A percentile compares a stretch with the other conserved stretches of the same genome.
Evolutionary conservation across 768 basidiomycete species (phyloP).

Genomic region (Hericium coralloides): DNA sequence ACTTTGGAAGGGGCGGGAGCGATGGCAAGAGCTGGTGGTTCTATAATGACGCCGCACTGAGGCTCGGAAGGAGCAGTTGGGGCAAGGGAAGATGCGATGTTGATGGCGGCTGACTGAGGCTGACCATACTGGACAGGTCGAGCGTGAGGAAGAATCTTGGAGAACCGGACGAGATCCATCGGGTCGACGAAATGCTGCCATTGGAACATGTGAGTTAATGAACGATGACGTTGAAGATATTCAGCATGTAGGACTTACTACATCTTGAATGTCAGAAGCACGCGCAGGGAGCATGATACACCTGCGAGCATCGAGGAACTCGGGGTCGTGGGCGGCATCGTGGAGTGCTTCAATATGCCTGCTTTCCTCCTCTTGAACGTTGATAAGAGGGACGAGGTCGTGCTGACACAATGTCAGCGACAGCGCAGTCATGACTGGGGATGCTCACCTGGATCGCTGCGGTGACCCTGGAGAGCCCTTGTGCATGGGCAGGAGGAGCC

Average conservation of each 20-base stretch:
- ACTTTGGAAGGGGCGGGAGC: neutral
- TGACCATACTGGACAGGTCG: neutral
- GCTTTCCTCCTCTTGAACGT: neutral
- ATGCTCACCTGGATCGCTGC: too few species aligned
- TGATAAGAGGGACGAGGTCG: neutral
- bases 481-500: too few species aligned
- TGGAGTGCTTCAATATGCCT: neutral
- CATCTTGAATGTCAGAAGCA: neutral
- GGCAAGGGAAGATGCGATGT: too few species aligned
- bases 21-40: too few species aligned
- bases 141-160: neutral
- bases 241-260: neutral
- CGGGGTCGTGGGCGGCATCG: conserved; percentile 1
- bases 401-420: neutral
- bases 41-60: too few species aligned
- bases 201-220: neutral
- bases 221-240: neutral
- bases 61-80: too few species aligned
- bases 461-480: too few species aligned
- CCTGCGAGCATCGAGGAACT: neutral
- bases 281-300: neutral
- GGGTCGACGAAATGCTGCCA: neutral
- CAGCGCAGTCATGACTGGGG: too few species aligned
- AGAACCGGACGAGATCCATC: neutral
- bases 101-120: neutral